A percentile compares a stretch with the other conserved stretches of the same genome.
phyloP scores from a whole-genome alignment of 345 rosid genomes.

The Angophora floribunda region DNA sequence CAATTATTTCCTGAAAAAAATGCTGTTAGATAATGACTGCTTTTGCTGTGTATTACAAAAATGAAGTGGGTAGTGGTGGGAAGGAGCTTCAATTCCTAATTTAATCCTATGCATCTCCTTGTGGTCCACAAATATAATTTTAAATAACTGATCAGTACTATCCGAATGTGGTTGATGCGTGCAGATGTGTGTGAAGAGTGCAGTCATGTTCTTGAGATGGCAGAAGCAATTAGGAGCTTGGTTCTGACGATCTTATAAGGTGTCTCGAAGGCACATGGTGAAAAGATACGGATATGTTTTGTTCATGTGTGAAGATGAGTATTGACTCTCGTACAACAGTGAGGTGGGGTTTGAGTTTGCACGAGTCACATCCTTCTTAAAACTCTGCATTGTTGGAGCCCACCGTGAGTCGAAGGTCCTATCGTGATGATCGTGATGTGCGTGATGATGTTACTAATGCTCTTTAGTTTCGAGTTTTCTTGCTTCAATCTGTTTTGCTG shows the following conservation, averaged over 20 bases:
- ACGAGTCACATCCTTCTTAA: not conserved
- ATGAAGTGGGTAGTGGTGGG: not conserved
- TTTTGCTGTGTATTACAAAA: not conserved
- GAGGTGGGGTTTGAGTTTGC: not conserved
- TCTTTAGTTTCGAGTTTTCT: not conserved
- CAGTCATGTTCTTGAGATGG: constrained; percentile 87
- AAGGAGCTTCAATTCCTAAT: not conserved
- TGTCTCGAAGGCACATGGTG: constrained; percentile 61
- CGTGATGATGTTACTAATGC: not conserved
- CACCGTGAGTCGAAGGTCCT: not conserved
- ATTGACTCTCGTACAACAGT: not conserved
- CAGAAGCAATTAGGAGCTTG: constrained; percentile 71
- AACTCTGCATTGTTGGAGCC: not conserved
- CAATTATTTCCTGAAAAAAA: not conserved
- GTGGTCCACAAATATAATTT: not conserved
- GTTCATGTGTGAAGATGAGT: not conserved
- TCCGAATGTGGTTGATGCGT: constrained; percentile 2
- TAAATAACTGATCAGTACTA: not conserved
- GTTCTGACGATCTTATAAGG: constrained; percentile 76
- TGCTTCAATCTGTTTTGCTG: not conserved
- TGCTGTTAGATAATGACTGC: not conserved
- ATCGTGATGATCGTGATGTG: not conserved
- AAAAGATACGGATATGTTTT: constrained; percentile 75
- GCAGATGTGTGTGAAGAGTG: constrained; percentile 91
- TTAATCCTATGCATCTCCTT: not conserved